These are phyloP conservation scores for Parastagonospora nodorum DNA, from an alignment of 2,329 filamentous ascomycete species.

Conservation along the genomic window DNA sequence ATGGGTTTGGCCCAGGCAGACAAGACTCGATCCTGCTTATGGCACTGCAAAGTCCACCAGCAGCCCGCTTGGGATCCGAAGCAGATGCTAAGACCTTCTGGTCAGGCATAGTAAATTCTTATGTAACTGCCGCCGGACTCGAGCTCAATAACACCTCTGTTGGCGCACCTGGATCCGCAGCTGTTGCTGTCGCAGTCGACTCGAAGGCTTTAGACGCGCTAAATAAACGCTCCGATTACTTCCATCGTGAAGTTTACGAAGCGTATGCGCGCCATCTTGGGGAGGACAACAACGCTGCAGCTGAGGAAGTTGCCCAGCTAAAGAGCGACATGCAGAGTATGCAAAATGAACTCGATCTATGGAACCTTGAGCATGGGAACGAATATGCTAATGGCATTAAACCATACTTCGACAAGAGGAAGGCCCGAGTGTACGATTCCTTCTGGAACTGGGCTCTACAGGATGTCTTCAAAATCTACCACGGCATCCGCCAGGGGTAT, in stretches of 20 bases:
- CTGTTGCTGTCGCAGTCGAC: conserved; percentile 12
- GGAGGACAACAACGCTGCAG: conserved; percentile 9
- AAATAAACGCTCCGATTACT: conserved; percentile 12
- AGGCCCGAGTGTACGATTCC: conserved; percentile 21
- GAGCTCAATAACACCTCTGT: conserved; percentile 7
- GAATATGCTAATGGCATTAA: conserved; percentile 20
- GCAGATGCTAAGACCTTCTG: conserved; percentile 14
- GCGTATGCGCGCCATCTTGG: conserved; percentile 15
- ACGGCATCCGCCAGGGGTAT: conserved; percentile 10
- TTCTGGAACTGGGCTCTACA: conserved; percentile 26
- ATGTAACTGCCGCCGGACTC: conserved; percentile 11
- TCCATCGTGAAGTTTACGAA: conserved; percentile 16
- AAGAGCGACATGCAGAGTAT: conserved; percentile 14
- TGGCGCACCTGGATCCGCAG: conserved; percentile 4
- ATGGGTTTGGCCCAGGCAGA: conserved; percentile 11
- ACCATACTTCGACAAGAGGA: conserved; percentile 18
- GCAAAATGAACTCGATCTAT: conserved; percentile 20
- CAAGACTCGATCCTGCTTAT: conserved; percentile 18
- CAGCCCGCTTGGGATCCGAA: conserved; percentile 11
- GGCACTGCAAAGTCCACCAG: conserved; percentile 10
- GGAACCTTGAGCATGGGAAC: conserved; percentile 20
- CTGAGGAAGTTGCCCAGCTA: conserved; percentile 10
- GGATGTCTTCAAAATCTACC: conserved; percentile 18
- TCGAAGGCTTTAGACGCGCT: conserved; percentile 15
- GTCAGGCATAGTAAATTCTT: conserved; percentile 7